Evolutionary conservation across 2,329 filamentous ascomycete species (phyloP), one percentile per base, ranked within the genome.

Genomic region (Fusarium sp.): DNA sequence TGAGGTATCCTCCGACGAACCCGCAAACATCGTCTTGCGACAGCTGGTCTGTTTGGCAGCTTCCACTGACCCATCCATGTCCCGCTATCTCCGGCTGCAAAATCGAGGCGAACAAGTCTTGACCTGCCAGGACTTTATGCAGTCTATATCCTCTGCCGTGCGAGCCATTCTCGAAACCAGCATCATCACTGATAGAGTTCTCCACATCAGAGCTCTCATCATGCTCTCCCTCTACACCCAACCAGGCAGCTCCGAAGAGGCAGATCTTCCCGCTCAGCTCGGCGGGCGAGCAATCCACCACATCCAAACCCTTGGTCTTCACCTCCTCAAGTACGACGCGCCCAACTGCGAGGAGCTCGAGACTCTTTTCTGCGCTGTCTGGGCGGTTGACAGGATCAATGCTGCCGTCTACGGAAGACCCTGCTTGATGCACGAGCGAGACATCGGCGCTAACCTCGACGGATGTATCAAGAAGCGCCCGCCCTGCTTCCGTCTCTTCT

Each of bases 141-240:
- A 79, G 11, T 70, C 76, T 0, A 67, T 86, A 5, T 81, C 82
- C 0, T 79, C 80, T 1, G 79, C 83, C 1, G 76, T 85, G 3
- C 75, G 81, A 8, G 77, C 79, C 1, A 79, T 81, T 1, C 72
- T 87, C 3, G 83, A 86, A 48, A 81, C 84, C 6, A 83, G 82
- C 12, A 71, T 87, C 38, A 80, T 87, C 7, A 76, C 78, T 1
- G 81, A 86, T 60, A 78, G 83, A n/a, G 77, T 87, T 6, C 75
- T 85, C 26, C 79, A 85, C 42, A 84, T 85, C 32, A 83, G 84
- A 26, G 78, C 83, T 12, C 76, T 86, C 7, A 77, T 80, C 25
- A 78, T 87, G 43, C 71, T 87, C 15, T 85, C 85, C 0, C 75
- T 88, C n/a, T 88, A 85, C 64, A 82, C 81, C n/a, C 85, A 88